A percentile compares a stretch with the other conserved stretches of the same genome.
These are phyloP conservation scores for Excoecaria cochinchinensis DNA, from an alignment of 345 rosid species.

Conservation along the genomic window DNA sequence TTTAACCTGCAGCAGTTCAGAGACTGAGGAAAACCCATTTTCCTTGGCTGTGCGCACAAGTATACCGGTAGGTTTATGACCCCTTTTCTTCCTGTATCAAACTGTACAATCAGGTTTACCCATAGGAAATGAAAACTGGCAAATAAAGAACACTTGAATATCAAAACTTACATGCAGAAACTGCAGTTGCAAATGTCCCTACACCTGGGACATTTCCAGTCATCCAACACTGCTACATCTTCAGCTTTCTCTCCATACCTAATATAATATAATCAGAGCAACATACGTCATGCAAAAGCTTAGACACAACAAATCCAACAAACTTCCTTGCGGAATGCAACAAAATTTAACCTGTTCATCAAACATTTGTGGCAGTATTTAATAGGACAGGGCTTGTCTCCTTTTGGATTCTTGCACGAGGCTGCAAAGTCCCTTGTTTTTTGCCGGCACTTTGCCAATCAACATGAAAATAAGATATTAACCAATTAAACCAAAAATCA, in stretches of 20 bases:
- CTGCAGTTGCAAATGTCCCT: constrained; percentile 86
- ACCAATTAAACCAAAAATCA: constrained; percentile 8
- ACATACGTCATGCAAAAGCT: background rate
- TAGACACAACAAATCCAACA: background rate
- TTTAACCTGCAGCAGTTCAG: constrained; percentile 49
- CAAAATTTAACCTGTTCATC: constrained; percentile 51
- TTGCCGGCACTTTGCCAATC: constrained; percentile 73
- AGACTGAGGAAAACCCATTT: constrained; percentile 70
- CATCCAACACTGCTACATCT: constrained; percentile 40
- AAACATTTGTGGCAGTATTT: constrained; percentile 70
- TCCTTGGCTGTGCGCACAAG: constrained; percentile 57
- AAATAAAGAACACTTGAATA: constrained; percentile 1
- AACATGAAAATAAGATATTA: constrained; percentile 11
- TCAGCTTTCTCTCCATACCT: constrained; percentile 77
- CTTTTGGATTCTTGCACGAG: constrained; percentile 45
- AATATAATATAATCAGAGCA: constrained; percentile 3
- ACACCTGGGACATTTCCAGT: constrained; percentile 85
- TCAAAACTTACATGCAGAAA: constrained; percentile 57
- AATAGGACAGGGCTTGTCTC: constrained; percentile 42
- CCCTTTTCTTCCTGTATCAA: constrained; percentile 63
- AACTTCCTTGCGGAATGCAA: background rate
- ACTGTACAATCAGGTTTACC: constrained; percentile 12
- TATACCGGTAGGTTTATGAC: constrained; percentile 70
- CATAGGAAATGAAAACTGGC: background rate
- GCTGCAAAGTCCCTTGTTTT: constrained; percentile 53